These are phyloP conservation scores for Pichia sp. DNA, from an alignment of 1,139 yeast species.

Conservation along the genomic window DNA sequence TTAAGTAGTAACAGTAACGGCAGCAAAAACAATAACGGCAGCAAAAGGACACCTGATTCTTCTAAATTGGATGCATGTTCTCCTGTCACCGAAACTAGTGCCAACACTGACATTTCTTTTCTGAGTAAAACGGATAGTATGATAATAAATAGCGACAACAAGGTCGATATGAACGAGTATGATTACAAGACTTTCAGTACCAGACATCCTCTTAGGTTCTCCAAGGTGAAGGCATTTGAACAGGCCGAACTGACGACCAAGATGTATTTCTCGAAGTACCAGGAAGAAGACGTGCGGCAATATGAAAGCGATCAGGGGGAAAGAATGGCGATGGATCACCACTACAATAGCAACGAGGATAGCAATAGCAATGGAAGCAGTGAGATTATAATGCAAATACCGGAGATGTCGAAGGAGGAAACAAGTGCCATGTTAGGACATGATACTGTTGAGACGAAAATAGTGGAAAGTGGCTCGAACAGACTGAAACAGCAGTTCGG, in stretches of 20 bases:
- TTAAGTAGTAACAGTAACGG: background rate
- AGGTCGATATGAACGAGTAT: slow-evolving; percentile 21
- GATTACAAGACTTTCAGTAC: slow-evolving; percentile 37
- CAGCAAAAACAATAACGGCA: background rate
- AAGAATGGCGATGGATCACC: too few species aligned
- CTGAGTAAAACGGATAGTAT: slow-evolving; percentile 14
- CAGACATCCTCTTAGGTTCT: slow-evolving; percentile 33
- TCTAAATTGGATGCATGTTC: slow-evolving; percentile 1
- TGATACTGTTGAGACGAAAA: slow-evolving; percentile 11
- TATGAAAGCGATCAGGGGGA: too few species aligned
- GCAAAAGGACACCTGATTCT: background rate
- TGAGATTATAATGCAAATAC: slow-evolving; percentile 25
- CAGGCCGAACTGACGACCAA: slow-evolving; percentile 35
- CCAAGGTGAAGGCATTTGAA: slow-evolving; percentile 37
- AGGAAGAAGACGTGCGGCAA: slow-evolving; percentile 8
- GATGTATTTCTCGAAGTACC: slow-evolving; percentile 25
- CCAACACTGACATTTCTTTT: slow-evolving; percentile 12
- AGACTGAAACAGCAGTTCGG: background rate
- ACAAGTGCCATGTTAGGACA: slow-evolving; percentile 14
- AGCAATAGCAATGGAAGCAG: background rate
- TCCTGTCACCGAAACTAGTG: slow-evolving; percentile 9
- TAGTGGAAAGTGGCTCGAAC: background rate
- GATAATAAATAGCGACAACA: slow-evolving; percentile 7
- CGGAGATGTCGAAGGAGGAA: slow-evolving; percentile 26
- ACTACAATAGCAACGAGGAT: slow-evolving; percentile 1